Conservation (phyloP, 2,329 filamentous ascomycete genomes). For the Podosphaera fusca region DNA sequence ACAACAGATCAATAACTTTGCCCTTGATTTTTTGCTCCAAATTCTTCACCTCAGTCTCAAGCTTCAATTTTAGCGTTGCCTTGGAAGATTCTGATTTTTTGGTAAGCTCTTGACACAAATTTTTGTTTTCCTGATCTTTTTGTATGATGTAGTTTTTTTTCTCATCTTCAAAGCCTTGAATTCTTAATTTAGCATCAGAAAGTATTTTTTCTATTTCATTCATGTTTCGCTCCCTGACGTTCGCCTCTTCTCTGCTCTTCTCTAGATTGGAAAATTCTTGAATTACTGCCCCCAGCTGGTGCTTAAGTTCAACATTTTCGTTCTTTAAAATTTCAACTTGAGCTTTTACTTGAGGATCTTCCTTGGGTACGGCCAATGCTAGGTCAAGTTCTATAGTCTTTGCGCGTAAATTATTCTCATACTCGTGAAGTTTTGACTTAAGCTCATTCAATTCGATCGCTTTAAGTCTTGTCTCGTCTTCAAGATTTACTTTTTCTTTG, state of each 20-base stretch:
- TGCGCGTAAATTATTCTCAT: slow-evolving; percentile 5
- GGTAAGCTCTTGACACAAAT: slow-evolving; percentile 5
- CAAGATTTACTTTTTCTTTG: slow-evolving; percentile 3
- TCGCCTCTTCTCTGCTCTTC: slow-evolving; percentile 3
- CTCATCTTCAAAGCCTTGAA: slow-evolving; percentile 12
- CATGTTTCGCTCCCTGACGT: slow-evolving; percentile 5
- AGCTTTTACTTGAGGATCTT: slow-evolving; percentile 6
- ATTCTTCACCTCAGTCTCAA: slow-evolving; percentile 6
- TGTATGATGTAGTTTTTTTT: slow-evolving; percentile 8
- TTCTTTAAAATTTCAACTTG: slow-evolving; percentile 9
- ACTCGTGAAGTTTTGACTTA: slow-evolving; percentile 6
- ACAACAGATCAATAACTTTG: slow-evolving; percentile 3
- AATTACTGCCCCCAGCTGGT: slow-evolving; percentile 15
- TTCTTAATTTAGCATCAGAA: slow-evolving; percentile 5
- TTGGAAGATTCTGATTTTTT: slow-evolving; percentile 5
- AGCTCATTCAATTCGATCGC: slow-evolving; percentile 5
- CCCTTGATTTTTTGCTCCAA: slow-evolving; percentile 4
- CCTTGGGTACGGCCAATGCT: slow-evolving; percentile 5
- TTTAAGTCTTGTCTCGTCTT: slow-evolving; percentile 5
- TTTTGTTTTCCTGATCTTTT: slow-evolving; percentile 13
- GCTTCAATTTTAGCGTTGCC: slow-evolving; percentile 4
- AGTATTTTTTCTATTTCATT: slow-evolving; percentile 4
- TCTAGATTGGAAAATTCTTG: slow-evolving; percentile 12
- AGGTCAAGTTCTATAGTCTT: slow-evolving; percentile 9
- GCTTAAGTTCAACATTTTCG: slow-evolving; percentile 8